These are phyloP conservation scores for Dipteronia sinensis DNA, from an alignment of 345 rosid species.

Conservation along the genomic window DNA sequence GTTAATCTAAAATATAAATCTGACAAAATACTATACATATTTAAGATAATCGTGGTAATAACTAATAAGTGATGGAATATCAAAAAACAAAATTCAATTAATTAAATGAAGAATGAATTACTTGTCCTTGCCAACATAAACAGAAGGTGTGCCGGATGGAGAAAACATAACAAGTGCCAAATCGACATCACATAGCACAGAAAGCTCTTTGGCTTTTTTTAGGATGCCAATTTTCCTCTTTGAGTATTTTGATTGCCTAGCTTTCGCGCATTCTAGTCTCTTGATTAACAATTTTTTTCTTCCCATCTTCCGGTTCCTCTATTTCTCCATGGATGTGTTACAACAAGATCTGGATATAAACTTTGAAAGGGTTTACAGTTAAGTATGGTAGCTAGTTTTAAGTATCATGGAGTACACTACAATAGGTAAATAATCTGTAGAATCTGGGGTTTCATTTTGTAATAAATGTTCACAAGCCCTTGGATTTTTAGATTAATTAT, in stretches of 20 bases:
- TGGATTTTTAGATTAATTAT: too few relatives aligned
- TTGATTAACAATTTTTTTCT: conserved; percentile 35
- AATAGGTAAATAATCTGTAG: neutral
- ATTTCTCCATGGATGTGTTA: too few relatives aligned
- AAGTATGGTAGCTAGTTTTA: neutral
- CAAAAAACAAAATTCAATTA: too few relatives aligned
- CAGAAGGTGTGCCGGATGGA: conserved; percentile 23
- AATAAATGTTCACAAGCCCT: neutral
- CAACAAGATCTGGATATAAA: too few relatives aligned
- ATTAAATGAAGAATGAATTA: neutral
- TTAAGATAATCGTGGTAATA: too few relatives aligned
- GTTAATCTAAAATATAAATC: too few relatives aligned
- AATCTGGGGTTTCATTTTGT: neutral
- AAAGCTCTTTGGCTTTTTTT: conserved; percentile 44
- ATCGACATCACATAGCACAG: conserved; percentile 33
- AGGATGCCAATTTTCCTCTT: conserved; percentile 44
- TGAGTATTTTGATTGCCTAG: conserved; percentile 44
- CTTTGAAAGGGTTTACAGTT: neutral
- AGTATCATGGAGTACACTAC: neutral
- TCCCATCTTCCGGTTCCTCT: conserved; percentile 30
- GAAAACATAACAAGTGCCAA: conserved; percentile 33
- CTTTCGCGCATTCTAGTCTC: conserved; percentile 30
- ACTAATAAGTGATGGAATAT: too few relatives aligned
- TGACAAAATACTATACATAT: neutral
- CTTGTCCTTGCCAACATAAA: conserved; percentile 33